Conservation (phyloP, 441 rosid genomes). For the Erodium chrysanthum region DNA sequence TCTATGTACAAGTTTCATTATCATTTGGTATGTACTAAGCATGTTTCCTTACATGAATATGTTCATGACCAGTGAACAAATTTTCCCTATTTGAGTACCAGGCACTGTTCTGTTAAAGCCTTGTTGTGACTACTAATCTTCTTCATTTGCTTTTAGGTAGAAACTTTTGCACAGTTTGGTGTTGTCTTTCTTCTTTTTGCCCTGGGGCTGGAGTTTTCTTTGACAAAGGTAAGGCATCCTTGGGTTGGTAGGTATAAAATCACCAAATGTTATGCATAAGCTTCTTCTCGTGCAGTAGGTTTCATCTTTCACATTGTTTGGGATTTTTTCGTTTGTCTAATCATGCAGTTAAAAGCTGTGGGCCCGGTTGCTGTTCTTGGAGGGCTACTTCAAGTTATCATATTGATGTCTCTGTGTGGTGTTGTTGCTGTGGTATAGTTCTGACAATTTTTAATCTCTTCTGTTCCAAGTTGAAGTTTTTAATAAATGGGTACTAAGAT, state of each 20-base stretch:
- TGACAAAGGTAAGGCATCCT: conserved; percentile 57
- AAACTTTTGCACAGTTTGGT: conserved; percentile 96
- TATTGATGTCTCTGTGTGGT: conserved; percentile 71
- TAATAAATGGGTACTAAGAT: conserved; percentile 16
- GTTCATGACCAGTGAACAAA: no score
- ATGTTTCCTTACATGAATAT: no score
- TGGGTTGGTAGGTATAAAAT: conserved; percentile 4
- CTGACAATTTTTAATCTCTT: conserved; percentile 9
- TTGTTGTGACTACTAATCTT: conserved; percentile 6
- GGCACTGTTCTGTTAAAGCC: neutral
- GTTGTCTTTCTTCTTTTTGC: conserved; percentile 98
- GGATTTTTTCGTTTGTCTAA: neutral
- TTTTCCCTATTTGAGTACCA: no score
- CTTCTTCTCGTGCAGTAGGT: conserved; percentile 7
- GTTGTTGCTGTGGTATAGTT: conserved; percentile 57
- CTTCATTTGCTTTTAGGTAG: conserved; percentile 45
- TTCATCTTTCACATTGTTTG: neutral
- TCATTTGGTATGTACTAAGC: no score
- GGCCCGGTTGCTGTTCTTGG: conserved; percentile 94
- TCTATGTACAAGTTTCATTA: neutral
- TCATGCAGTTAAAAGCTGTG: conserved; percentile 78
- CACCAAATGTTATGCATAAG: conserved; percentile 5
- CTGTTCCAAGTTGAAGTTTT: conserved; percentile 4
- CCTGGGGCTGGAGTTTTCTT: conserved; percentile 89
- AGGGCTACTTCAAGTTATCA: conserved; percentile 79